A percentile compares a stretch with the other conserved stretches of the same genome.
Conservation (phyloP, 306 rosid species). For the Pyrus pyrifolia region DNA sequence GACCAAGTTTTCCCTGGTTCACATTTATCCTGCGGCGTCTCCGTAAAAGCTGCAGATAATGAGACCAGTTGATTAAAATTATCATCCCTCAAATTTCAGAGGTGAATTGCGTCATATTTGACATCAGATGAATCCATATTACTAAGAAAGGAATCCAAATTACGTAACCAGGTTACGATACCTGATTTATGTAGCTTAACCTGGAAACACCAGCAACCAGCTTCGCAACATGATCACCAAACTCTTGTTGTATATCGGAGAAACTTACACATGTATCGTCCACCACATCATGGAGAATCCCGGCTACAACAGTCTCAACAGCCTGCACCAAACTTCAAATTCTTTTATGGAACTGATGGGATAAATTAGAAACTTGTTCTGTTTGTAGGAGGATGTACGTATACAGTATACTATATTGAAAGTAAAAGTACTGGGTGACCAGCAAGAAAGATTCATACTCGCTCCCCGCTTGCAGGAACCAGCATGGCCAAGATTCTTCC, state of each 20-base stretch:
- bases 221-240: slow-evolving; percentile 78
- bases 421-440: not conserved
- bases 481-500: slow-evolving; percentile 84
- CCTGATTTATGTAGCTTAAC: slow-evolving; percentile 92
- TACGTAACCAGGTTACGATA: slow-evolving; percentile 17
- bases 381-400: too few species aligned
- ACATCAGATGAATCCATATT: not conserved
- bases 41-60: slow-evolving; percentile 65
- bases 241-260: slow-evolving; percentile 57
- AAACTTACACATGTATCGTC: slow-evolving; percentile 79
- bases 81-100: not conserved
- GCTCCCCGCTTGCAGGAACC: slow-evolving; percentile 83
- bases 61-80: slow-evolving; percentile 2
- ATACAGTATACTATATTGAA: not conserved
- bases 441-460: slow-evolving; percentile 39
- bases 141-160: not conserved
- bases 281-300: slow-evolving; percentile 89
- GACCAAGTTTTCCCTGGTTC: slow-evolving; percentile 59
- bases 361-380: not conserved
- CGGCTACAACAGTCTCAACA: slow-evolving; percentile 86
- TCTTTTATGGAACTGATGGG: slow-evolving; percentile 7
- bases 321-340: slow-evolving; percentile 55
- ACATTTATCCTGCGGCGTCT: slow-evolving; percentile 75
- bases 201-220: slow-evolving; percentile 92
- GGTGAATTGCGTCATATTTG: not conserved